A percentile compares a stretch with the other conserved stretches of the same genome.
Conservation (phyloP, 2,329 filamentous ascomycete species). For the Beauveria scarabaeidicola region DNA sequence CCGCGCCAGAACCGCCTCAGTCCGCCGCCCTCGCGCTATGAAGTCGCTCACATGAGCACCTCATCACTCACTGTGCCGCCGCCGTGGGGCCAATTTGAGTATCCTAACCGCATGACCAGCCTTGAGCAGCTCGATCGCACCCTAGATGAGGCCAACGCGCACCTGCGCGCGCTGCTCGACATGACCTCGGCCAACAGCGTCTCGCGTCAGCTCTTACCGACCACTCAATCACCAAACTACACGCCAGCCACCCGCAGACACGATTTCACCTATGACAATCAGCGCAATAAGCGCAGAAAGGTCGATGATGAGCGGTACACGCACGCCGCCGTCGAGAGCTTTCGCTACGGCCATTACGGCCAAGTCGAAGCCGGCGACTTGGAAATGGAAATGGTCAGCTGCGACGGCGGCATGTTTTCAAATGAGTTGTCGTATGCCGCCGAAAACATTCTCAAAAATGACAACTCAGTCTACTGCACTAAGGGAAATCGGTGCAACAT, state of each 20-base stretch:
- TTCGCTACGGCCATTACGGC: slow-evolving; percentile 78
- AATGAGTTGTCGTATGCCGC: slow-evolving; percentile 57
- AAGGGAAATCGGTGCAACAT: slow-evolving; percentile 84
- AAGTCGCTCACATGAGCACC: neutral
- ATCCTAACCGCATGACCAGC: slow-evolving; percentile 15
- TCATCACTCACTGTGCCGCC: neutral
- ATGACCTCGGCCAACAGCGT: slow-evolving; percentile 25
- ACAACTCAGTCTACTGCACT: slow-evolving; percentile 82
- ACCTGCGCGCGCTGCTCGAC: slow-evolving; percentile 35
- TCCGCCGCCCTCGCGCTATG: neutral
- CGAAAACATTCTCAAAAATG: slow-evolving; percentile 76
- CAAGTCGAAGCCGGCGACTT: slow-evolving; percentile 77
- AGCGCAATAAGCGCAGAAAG: slow-evolving; percentile 59
- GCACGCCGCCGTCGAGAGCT: slow-evolving; percentile 42
- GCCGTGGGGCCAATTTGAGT: neutral
- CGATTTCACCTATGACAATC: slow-evolving; percentile 37
- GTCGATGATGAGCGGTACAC: slow-evolving; percentile 54
- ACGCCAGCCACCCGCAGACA: slow-evolving; percentile 28
- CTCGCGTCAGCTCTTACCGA: slow-evolving; percentile 21
- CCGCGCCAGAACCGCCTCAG: neutral
- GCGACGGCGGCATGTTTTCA: slow-evolving; percentile 68
- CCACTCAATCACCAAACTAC: slow-evolving; percentile 17
- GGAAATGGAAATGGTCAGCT: slow-evolving; percentile 81
- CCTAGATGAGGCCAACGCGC: slow-evolving; percentile 35
- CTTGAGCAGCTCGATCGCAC: slow-evolving; percentile 31